Evolutionary conservation across 129 eudicot genomes (phyloP), one percentile per base, ranked within the genome.

Genomic region (Flaveria trinervia): DNA sequence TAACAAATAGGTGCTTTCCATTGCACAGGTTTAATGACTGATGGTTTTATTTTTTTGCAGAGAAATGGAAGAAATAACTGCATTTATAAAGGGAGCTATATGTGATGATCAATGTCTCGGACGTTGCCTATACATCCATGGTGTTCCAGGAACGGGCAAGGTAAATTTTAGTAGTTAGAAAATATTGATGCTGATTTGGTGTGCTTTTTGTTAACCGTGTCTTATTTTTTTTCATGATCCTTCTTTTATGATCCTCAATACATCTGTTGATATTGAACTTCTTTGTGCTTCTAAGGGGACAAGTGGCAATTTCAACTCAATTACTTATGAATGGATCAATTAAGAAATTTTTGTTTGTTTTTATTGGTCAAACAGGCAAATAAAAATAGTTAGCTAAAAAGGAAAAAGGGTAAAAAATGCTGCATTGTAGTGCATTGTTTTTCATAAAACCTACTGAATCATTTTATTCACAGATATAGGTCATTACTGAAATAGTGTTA

Each of bases 141-240:
- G 99, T 77, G 99, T 95, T 77, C 99, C 99, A 26, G 99, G 99
- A 64, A 95, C 99, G 43, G 99, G 99, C 62, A 95, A 95, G 96
- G 99, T 95, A 77, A 39, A 55, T 46, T 79, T 46, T 43, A 14
- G 46, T 54, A 7, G 7, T 20, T 60, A 22, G 0, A 10, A 39
- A 77, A 54, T 25, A 16, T 54, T 55, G 30, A 77, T 22, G 65
- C 11, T 61, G 73, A 36, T 36, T 26, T 43, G 54, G 54, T 64
- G 9, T 68, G 72, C 33, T 67, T 41, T 49, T 49, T 43, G 28
- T 60, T 70, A 65, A 22, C 56, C 9, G 28, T 23, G 44, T 44
- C 44, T n/a, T 48, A 23, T 48, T 51, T 45, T 30, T 30, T 23
- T 33, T 65, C 46, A 43, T 28, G 17, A 71, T 59, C 23, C 30